phyloP scores from a whole-genome alignment of 2,329 filamentous ascomycete genomes.

The Endoconidiophora polonica region DNA sequence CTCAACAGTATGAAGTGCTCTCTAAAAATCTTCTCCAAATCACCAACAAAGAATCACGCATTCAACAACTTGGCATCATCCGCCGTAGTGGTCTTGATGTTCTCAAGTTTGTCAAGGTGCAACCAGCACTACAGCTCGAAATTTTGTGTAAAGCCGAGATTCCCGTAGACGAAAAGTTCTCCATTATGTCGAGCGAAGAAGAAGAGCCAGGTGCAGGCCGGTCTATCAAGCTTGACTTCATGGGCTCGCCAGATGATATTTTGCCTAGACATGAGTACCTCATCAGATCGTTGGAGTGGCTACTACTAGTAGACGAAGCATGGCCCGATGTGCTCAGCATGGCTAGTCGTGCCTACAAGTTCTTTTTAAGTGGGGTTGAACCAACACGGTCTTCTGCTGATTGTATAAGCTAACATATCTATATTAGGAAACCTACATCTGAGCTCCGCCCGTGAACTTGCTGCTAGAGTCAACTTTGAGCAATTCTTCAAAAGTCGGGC shows the following conservation, averaged over 20 bases:
- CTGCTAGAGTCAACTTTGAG: slow-evolving; percentile 32
- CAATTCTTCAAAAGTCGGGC: slow-evolving; percentile 26
- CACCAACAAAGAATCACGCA: slow-evolving; percentile 45
- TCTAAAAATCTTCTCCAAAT: slow-evolving; percentile 64
- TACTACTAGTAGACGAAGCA: slow-evolving; percentile 54
- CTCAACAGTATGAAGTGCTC: slow-evolving; percentile 52
- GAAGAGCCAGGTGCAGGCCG: slow-evolving; percentile 39
- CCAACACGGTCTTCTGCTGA: slow-evolving; percentile 16
- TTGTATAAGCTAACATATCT: slow-evolving; percentile 14
- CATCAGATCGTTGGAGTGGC: slow-evolving; percentile 73
- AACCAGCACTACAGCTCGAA: slow-evolving; percentile 37
- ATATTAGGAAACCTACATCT: slow-evolving; percentile 32
- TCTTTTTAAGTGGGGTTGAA: slow-evolving; percentile 57
- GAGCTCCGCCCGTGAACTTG: slow-evolving; percentile 36
- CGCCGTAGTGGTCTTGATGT: slow-evolving; percentile 57
- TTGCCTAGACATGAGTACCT: slow-evolving; percentile 50
- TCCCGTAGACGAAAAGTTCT: slow-evolving; percentile 20
- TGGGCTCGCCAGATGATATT: slow-evolving; percentile 39
- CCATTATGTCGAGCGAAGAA: slow-evolving; percentile 32
- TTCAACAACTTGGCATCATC: slow-evolving; percentile 57
- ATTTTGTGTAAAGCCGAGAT: slow-evolving; percentile 24
- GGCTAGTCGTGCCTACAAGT: slow-evolving; percentile 60
- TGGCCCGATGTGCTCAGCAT: slow-evolving; percentile 55
- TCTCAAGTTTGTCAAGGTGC: slow-evolving; percentile 53
- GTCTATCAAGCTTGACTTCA: slow-evolving; percentile 53